Conservation (phyloP, 371 early-diverging fungal species). For the Rhizomucor miehei region DNA sequence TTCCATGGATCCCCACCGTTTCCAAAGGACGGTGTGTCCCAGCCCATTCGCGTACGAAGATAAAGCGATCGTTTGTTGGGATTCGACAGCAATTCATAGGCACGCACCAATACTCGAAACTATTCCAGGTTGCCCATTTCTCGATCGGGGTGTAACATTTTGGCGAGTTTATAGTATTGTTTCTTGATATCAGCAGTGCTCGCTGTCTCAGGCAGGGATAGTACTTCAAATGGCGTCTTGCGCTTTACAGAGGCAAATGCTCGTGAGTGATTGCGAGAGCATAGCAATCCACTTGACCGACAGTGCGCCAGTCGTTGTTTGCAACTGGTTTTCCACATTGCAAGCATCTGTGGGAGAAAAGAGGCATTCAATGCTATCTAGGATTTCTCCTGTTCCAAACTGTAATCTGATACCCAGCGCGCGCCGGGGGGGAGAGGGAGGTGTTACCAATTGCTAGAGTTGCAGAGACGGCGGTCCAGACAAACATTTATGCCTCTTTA, state of each 20-base stretch:
- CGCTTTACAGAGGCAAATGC: not conserved
- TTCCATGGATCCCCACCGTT: constrained; percentile 11
- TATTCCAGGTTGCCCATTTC: constrained; percentile 25
- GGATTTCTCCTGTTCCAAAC: too few relatives aligned
- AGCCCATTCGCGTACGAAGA: constrained; percentile 28
- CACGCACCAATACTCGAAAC: constrained; percentile 34
- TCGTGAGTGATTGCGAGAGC: too few relatives aligned
- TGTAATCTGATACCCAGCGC: too few relatives aligned
- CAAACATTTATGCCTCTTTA: too few relatives aligned
- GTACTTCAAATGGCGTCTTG: constrained; percentile 29
- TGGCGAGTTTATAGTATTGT: constrained; percentile 39
- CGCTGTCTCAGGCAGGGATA: constrained; percentile 22
- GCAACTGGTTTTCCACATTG: too few relatives aligned
- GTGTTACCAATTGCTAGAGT: too few relatives aligned
- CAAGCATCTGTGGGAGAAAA: too few relatives aligned
- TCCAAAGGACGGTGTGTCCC: constrained; percentile 18
- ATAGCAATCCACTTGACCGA: too few relatives aligned
- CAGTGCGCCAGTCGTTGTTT: too few relatives aligned
- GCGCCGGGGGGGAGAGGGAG: too few relatives aligned
- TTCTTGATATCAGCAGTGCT: constrained; percentile 30
- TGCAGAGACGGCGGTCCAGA: too few relatives aligned
- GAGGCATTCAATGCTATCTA: too few relatives aligned
- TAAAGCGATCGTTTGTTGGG: constrained; percentile 20
- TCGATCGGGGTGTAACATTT: constrained; percentile 39
- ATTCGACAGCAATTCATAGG: constrained; percentile 35